Evolutionary conservation across 495 filamentous ascomycete genomes (phyloP).

Genomic region (Friedmanniomyces simplex): DNA sequence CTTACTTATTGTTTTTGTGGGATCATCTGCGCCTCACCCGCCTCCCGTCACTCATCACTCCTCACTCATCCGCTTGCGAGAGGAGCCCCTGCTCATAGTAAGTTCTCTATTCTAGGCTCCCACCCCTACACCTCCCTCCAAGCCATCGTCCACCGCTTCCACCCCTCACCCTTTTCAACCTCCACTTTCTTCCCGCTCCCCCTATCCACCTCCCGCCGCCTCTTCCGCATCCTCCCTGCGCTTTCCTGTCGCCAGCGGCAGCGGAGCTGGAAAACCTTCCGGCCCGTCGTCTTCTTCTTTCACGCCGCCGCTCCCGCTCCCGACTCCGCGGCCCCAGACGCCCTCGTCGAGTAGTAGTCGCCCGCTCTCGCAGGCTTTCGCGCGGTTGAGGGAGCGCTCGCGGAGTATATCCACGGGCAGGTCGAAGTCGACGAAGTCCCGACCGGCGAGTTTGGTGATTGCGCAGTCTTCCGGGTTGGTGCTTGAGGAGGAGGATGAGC

Average conservation of each 20-base stretch:
- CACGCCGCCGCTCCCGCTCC: neutral
- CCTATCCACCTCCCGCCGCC: neutral
- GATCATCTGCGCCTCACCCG: no score
- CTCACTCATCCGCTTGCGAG: neutral
- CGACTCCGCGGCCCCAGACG: neutral
- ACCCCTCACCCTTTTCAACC: no score
- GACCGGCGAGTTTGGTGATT: constrained; percentile 5
- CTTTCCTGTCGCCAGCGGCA: neutral
- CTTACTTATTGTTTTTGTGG: neutral
- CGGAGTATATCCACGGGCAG: constrained; percentile 1
- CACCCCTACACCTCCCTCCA: neutral
- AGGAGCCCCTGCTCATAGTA: constrained; percentile 15
- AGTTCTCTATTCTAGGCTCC: constrained; percentile 12
- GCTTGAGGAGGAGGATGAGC: neutral
- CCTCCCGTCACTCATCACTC: neutral
- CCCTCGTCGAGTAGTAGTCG: neutral
- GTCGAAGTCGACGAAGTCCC: neutral
- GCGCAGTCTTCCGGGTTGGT: neutral
- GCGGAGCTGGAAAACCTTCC: no score
- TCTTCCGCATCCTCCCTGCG: neutral
- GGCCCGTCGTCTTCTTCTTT: neutral
- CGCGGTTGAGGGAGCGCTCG: constrained; percentile 1
- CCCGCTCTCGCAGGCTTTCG: constrained; percentile 5
- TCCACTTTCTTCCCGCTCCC: neutral
- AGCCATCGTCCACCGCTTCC: neutral